Evolutionary conservation across 805 yeast species (phyloP).

Genomic region (Wickerhamomyces ciferrii): DNA sequence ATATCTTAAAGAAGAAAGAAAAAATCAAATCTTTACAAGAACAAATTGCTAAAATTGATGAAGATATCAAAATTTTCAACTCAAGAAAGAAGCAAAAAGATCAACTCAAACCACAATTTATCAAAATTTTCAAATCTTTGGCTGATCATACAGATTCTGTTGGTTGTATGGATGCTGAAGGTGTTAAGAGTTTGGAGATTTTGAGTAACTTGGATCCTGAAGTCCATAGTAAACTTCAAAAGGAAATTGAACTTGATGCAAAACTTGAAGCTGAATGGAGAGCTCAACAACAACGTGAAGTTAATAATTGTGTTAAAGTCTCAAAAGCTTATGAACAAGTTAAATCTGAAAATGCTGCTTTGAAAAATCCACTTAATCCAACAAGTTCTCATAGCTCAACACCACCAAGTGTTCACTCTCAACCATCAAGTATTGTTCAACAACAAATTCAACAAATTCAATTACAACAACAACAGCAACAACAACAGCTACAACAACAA

Average conservation of each 20-base stretch:
- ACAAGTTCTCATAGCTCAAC: background rate
- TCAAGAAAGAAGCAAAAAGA: conserved; percentile 17
- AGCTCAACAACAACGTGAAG: conserved; percentile 32
- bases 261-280: conserved; percentile 33
- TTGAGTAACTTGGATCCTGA: conserved; percentile 13
- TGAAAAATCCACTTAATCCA: conserved; percentile 4
- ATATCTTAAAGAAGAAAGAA: conserved; percentile 8
- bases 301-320: conserved; percentile 21
- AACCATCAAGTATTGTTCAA: background rate
- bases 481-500: conserved; percentile 11
- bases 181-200: conserved; percentile 12
- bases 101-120: conserved; percentile 6
- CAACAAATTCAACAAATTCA: background rate
- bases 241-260: conserved; percentile 27
- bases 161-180: conserved; percentile 19
- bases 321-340: conserved; percentile 14
- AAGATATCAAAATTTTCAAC: conserved; percentile 5
- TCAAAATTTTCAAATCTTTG: conserved; percentile 11
- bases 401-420: background rate
- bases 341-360: conserved; percentile 8
- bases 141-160: conserved; percentile 13
- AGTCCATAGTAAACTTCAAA: conserved; percentile 13
- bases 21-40: conserved; percentile 7
- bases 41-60: conserved; percentile 12
- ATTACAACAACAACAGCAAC: conserved; percentile 6